Conservation (phyloP, 106 monocot genomes). For the Phalaenopsis aphrodite region DNA sequence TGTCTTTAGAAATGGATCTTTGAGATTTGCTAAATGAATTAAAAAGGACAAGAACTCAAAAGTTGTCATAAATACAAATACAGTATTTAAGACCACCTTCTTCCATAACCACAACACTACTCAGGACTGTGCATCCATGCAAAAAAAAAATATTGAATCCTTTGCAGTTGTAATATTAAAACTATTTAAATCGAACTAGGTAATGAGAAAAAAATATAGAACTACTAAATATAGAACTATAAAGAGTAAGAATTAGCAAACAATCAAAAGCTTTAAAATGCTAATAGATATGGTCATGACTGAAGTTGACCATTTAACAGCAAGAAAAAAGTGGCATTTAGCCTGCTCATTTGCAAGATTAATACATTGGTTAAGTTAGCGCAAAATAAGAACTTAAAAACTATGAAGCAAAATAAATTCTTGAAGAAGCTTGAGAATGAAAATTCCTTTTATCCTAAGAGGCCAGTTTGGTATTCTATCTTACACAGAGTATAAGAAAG, state of each 20-base stretch:
- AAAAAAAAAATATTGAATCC: background rate
- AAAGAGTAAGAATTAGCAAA: background rate
- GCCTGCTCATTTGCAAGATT: background rate
- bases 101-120: background rate
- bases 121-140: background rate
- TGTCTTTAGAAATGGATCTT: background rate
- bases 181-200: no score
- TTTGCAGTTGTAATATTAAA: no score
- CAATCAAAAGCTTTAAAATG: background rate
- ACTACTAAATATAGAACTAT: background rate
- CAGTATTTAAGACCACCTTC: background rate
- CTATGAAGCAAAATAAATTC: background rate
- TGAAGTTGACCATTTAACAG: background rate
- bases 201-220: no score
- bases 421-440: no score
- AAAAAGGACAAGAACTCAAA: background rate
- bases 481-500: no score
- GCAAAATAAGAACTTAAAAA: background rate
- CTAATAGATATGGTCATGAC: background rate
- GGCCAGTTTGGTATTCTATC: no score
- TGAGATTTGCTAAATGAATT: background rate
- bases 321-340: background rate
- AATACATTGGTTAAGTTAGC: background rate
- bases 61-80: background rate
- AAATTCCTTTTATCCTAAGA: background rate